Conservation (phyloP, 176 grass and related monocot species). For the Musa acuminata region DNA sequence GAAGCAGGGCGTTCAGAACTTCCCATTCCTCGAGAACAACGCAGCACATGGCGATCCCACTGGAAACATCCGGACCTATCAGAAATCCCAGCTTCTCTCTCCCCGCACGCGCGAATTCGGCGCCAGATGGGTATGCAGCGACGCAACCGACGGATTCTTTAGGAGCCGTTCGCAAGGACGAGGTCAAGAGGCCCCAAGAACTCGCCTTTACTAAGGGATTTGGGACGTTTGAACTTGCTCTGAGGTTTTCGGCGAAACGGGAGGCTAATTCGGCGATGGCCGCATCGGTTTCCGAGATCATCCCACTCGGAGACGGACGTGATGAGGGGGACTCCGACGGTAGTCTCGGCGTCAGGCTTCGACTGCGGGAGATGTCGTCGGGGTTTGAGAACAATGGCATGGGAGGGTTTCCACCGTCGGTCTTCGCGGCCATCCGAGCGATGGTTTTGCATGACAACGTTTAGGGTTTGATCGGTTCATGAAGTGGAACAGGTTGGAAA, state of each 20-base stretch:
- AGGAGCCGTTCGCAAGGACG: not conserved
- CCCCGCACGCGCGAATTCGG: not conserved
- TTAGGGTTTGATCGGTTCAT: too few relatives aligned
- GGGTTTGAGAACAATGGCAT: too few relatives aligned
- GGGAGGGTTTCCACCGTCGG: too few relatives aligned
- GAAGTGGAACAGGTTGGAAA: too few relatives aligned
- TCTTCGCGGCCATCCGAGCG: too few relatives aligned
- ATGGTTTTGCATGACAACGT: too few relatives aligned
- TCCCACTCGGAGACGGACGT: too few relatives aligned
- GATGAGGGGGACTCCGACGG: too few relatives aligned
- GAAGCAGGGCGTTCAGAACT: not conserved
- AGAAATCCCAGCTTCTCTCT: constrained; percentile 4
- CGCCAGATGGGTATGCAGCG: not conserved
- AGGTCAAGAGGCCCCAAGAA: constrained; percentile 1
- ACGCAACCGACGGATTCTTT: not conserved
- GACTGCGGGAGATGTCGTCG: too few relatives aligned
- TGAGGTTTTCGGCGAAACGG: not conserved
- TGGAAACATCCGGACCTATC: not conserved
- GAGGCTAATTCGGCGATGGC: not conserved
- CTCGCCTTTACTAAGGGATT: not conserved
- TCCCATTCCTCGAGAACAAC: not conserved
- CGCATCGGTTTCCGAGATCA: too few relatives aligned
- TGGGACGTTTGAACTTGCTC: not conserved
- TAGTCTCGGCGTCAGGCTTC: too few relatives aligned
- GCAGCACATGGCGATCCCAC: not conserved